These are phyloP conservation scores for Dendrocalamus latiflorus DNA, from an alignment of 202 grass and related monocot genomes.

Conservation along the genomic window DNA sequence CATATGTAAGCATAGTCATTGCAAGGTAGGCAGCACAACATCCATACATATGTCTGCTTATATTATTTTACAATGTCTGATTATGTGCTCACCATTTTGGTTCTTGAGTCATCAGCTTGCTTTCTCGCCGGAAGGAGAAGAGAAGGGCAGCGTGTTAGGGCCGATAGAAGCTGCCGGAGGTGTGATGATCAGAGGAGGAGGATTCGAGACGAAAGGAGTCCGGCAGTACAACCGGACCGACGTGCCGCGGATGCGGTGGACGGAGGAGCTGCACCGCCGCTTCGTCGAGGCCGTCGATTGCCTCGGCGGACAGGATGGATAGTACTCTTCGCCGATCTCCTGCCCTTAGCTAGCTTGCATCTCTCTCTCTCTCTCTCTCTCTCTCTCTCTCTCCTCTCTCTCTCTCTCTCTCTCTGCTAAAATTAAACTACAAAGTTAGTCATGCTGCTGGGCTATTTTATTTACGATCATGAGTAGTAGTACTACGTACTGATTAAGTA, in stretches of 20 bases:
- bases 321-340: neutral
- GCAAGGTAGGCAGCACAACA: neutral
- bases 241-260: constrained; percentile 77
- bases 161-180: neutral
- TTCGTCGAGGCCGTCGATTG: constrained; percentile 69
- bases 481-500: neutral
- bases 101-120: too few species aligned
- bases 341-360: too few species aligned
- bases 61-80: neutral
- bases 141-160: neutral
- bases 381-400: too few species aligned
- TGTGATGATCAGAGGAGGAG: constrained; percentile 32
- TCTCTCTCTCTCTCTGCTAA: too few species aligned
- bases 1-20: neutral
- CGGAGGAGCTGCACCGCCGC: constrained; percentile 77
- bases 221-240: constrained; percentile 83
- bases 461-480: neutral
- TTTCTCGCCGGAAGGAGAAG: neutral
- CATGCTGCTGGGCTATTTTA: neutral
- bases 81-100: neutral
- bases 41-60: neutral
- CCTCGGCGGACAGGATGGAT: constrained; percentile 70
- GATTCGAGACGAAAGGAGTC: constrained; percentile 55
- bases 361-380: neutral
- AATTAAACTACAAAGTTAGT: neutral